Evolutionary conservation across 2,329 filamentous ascomycete species (phyloP).

Genomic region (Fusarium sp.): DNA sequence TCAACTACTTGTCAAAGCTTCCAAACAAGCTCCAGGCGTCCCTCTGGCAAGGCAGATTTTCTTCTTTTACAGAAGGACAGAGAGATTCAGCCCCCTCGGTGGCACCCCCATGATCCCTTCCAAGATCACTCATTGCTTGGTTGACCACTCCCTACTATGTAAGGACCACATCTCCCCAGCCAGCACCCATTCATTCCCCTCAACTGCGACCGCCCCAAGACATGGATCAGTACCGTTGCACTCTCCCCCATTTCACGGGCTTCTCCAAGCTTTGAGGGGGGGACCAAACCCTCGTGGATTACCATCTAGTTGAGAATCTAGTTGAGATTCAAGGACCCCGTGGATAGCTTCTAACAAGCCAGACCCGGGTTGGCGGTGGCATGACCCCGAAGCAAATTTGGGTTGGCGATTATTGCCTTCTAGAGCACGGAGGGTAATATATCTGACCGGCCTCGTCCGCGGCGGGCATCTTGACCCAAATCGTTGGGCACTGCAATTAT

Average conservation of each 20-base stretch:
- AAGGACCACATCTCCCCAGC: not conserved
- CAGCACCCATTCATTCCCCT: not conserved
- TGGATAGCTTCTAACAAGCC: conserved; percentile 4
- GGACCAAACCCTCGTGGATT: conserved; percentile 8
- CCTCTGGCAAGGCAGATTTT: conserved; percentile 24
- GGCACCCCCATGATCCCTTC: conserved; percentile 1
- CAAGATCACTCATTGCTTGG: not conserved
- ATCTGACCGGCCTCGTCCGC: not conserved
- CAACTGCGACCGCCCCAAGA: conserved; percentile 16
- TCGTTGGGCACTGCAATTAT: not conserved
- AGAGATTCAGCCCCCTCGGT: conserved; percentile 3
- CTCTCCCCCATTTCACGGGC: not conserved
- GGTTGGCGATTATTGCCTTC: not conserved
- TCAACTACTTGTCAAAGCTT: conserved; percentile 16
- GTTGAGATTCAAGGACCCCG: conserved; percentile 13
- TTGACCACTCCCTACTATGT: not conserved
- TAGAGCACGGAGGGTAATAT: not conserved
- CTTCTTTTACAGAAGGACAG: not conserved
- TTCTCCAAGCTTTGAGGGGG: not conserved
- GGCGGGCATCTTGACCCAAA: not conserved
- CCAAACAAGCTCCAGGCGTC: conserved; percentile 1
- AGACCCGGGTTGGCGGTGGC: not conserved
- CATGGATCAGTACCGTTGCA: conserved; percentile 15
- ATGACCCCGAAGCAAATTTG: not conserved
- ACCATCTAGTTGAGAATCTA: not conserved